Evolutionary conservation across 164 flowering plant genomes (phyloP), one percentile per base, ranked within the genome.

Genomic region (Sedum album): DNA sequence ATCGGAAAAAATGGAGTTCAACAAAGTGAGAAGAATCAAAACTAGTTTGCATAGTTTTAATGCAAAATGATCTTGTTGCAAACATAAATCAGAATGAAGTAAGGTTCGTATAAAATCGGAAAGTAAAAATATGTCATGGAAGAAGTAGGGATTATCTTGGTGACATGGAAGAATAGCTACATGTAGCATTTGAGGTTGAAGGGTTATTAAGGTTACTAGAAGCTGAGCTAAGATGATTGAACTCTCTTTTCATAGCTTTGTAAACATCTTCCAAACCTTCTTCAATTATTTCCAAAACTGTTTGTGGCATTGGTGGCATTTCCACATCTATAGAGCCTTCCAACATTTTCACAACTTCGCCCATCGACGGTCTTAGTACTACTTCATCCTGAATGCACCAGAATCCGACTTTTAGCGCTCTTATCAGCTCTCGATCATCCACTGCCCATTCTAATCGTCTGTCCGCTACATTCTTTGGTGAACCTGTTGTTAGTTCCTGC

Each of bases 341-440:
- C 75, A 91, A 71, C 90, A 93, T 91, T 79, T 80, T 88, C 76
- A 89, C 91, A 68, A 89, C 93, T 65, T 91, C 90, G 8, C 97
- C 93, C 97, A 93, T 93, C 35, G 97, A 77, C 14, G 97, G 98
- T 67, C 97, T 83, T 88, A 76, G 74, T 69, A 60, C 69, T 2
- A 86, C 82, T 71, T 89, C 96, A 60, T 93, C 97, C 65, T 93
- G 97, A 53, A 93, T 89, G 84, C 98, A 91, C 98, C 98, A 91
- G 26, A 93, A 89, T 0, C 84, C 97, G 17, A 82, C 90, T 73
- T 78, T 81, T 51, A 93, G 21, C 0, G 93, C 93, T 72, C 89
- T 85, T 38, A 41, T 64, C 1, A 91, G 66, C 76, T 91, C 90
- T 18, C 84, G 90, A 72, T 82, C 92, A 0, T 83, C 87, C 60